Base-by-base conservation (phyloP, 371 early-diverging fungal species). In the Apophysomyces sp. region DNA sequence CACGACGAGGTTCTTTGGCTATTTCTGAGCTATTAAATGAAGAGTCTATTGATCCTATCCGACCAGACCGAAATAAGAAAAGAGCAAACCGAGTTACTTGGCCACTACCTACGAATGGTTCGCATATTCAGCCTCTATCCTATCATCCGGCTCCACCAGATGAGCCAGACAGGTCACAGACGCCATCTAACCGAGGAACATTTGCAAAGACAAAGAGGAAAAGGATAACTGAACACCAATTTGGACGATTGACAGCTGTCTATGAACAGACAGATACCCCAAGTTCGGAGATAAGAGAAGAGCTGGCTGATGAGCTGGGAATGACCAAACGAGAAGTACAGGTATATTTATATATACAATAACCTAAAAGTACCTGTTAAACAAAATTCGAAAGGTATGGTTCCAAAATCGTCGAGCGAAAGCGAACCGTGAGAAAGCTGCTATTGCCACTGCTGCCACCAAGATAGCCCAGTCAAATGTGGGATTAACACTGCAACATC, bases 361-460 rank as follows among this genome's bases (percentile, higher is more conserved):
- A n/a, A n/a, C n/a, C n/a, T n/a, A n/a, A n/a, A n/a, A n/a, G n/a
- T n/a, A n/a, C n/a, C n/a, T n/a, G n/a, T n/a, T n/a, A 18, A n/a
- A 4, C n/a, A 9, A 44, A 5, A 9, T 21, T 21, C 9, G 9
- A 44, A 44, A 97, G 69, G 92, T 95, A 30, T 96, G 98, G 98
- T 97, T 97, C 76, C 98, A 97, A 69, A 97, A 97, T 77, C 85
- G 92, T 55, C 81, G 98, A 32, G 86, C 86, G 51, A 86, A 84
- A 44, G 81, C 72, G 21, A 44, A 44, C 21, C 49, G 49, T 44
- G 49, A 44, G 49, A 44, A 44, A 26, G 49, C 49, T 5, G 49
- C 49, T 3, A 21, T 21, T 18, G 21, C 49, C 0, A 21, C 49
- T 6, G 41, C 41, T 1, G 41, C 41, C 1, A n/a, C 41, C n/a